Percentiles rank a stretch among this genome's conserved stretches.
Evolutionary conservation across 495 filamentous ascomycete species (phyloP).

Genomic region (Cenococcum geophilum): DNA sequence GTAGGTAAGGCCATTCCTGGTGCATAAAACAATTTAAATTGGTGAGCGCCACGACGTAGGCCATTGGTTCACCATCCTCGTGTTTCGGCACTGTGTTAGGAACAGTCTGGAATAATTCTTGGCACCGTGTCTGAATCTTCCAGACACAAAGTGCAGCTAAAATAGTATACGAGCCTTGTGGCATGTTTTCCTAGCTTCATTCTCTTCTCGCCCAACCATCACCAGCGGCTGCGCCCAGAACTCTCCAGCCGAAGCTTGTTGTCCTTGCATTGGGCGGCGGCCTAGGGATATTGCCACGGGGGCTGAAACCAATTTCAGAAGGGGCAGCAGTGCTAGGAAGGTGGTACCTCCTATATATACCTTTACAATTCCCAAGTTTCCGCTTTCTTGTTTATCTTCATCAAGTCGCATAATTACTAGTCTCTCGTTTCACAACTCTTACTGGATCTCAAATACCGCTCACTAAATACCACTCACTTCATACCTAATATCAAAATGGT

Average conservation of each 20-base stretch:
- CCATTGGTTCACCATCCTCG: constrained; percentile 12
- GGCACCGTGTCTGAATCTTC: not conserved
- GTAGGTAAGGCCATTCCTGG: not conserved
- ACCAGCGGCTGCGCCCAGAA: not conserved
- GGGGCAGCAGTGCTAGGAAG: constrained; percentile 6
- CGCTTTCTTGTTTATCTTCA: not conserved
- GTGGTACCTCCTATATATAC: not conserved
- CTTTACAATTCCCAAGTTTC: constrained; percentile 7
- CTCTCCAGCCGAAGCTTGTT: not conserved
- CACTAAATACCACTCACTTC: not conserved
- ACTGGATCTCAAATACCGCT: constrained; percentile 3
- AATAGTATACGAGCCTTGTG: not conserved
- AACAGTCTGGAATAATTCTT: not conserved
- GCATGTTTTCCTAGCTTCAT: not conserved
- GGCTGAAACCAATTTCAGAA: not conserved
- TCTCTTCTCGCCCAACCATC: not conserved
- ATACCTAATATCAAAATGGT: constrained; percentile 14
- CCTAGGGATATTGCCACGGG: not conserved
- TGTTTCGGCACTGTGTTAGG: not conserved
- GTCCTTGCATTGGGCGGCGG: not conserved
- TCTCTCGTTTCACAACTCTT: constrained; percentile 8
- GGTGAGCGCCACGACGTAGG: not conserved
- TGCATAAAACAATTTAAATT: not conserved
- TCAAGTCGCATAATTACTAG: constrained; percentile 5
- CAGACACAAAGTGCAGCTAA: not conserved